Evolutionary conservation across 169 alveolate genomes (phyloP).

Genomic region (Plasmodium relictum): DNA sequence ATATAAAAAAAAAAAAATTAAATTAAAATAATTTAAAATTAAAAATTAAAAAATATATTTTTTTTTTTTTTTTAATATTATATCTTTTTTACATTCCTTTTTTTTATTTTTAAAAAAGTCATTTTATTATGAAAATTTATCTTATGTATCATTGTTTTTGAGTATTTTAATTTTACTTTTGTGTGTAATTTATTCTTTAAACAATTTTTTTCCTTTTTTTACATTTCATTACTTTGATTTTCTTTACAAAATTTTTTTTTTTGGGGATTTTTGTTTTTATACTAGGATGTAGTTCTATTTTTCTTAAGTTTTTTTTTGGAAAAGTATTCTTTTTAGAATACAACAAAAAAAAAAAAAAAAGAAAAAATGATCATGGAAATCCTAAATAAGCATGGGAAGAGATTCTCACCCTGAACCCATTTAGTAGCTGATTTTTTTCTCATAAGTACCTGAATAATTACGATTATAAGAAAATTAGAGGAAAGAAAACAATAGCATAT

Average conservation of each 20-base stretch:
- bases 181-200: neutral
- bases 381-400: constrained; percentile 65
- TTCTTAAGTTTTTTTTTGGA: constrained; percentile 24
- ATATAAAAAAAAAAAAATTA: too few species aligned
- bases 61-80: too few species aligned
- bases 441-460: constrained; percentile 46
- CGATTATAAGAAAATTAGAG: constrained; percentile 39
- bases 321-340: neutral
- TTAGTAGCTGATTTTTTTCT: constrained; percentile 52
- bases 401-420: constrained; percentile 76
- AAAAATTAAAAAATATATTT: too few species aligned
- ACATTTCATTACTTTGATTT: neutral
- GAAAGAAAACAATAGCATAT: constrained; percentile 60
- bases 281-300: constrained; percentile 52
- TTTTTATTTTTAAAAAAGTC: neutral
- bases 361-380: constrained; percentile 58
- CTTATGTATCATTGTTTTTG: neutral
- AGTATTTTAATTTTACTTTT: neutral
- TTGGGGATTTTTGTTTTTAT: constrained; percentile 45
- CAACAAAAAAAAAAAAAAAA: constrained; percentile 38
- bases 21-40: too few species aligned
- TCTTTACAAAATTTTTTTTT: constrained; percentile 6
- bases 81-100: neutral
- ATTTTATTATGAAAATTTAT: neutral
- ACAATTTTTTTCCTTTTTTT: neutral